A percentile compares a stretch with the other conserved stretches of the same genome.
These are phyloP conservation scores for Paulownia fortunei DNA, from an alignment of 257 asterid species.

Conservation along the genomic window DNA sequence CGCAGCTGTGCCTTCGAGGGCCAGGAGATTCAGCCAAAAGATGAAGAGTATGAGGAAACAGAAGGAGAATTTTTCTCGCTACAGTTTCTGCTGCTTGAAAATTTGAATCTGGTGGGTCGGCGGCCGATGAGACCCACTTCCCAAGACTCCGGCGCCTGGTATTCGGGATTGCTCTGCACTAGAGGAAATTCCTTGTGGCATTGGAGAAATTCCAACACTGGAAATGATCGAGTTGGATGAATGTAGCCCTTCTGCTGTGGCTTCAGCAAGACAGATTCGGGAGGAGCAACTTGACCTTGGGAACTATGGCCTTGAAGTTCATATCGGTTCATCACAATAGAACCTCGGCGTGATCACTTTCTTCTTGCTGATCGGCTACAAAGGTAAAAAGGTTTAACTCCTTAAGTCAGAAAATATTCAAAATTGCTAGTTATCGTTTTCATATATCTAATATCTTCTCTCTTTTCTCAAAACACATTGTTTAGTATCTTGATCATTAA, in stretches of 20 bases:
- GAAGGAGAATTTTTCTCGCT: conserved; percentile 14
- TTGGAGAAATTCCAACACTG: too few species aligned
- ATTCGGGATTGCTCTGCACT: background rate
- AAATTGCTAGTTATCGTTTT: background rate
- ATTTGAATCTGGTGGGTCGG: conserved; percentile 21
- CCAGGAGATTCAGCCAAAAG: background rate
- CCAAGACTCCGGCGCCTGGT: conserved; percentile 18
- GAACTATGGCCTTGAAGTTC: conserved; percentile 16
- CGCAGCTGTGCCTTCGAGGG: background rate
- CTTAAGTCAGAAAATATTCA: background rate
- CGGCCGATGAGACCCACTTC: background rate
- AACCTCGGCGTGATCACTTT: background rate
- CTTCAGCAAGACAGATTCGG: conserved; percentile 8
- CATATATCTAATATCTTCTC: too few species aligned
- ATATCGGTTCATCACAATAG: background rate
- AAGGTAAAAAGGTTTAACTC: background rate
- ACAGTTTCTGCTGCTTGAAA: background rate
- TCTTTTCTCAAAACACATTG: too few species aligned
- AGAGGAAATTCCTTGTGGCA: conserved; percentile 29
- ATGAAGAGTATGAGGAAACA: background rate
- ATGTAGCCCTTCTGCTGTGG: background rate
- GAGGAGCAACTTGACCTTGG: conserved; percentile 28
- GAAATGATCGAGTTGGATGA: too few species aligned
- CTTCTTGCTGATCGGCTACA: background rate
- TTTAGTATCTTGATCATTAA: too few species aligned